A percentile compares a stretch with the other conserved stretches of the same genome.
These are phyloP conservation scores for Penicillium sp. DNA, from an alignment of 2,329 filamentous ascomycete genomes.

Conservation along the genomic window DNA sequence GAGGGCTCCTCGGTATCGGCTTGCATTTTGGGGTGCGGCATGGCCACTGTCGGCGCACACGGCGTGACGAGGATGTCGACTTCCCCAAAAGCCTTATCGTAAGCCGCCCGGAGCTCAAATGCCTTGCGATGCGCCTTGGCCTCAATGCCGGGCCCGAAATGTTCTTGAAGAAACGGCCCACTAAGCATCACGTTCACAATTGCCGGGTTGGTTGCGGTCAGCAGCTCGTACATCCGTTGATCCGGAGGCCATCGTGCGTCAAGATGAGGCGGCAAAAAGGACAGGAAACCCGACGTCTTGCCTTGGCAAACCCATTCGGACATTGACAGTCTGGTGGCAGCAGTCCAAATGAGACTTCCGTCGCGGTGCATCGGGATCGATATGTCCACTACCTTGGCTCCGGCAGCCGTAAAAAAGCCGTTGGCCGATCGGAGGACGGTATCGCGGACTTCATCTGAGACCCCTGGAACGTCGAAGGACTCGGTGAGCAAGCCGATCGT, in stretches of 20 bases:
- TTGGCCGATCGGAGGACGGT: not conserved
- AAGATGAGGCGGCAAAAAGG: conserved; percentile 32
- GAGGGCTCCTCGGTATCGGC: conserved; percentile 6
- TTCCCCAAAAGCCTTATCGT: conserved; percentile 45
- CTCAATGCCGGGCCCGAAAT: conserved; percentile 30
- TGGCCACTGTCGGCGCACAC: conserved; percentile 47
- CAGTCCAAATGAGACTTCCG: conserved; percentile 50
- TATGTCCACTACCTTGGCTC: not conserved
- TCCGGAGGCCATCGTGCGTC: conserved; percentile 12
- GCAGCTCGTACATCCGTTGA: not conserved
- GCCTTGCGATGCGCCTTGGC: conserved; percentile 50
- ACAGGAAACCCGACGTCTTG: conserved; percentile 32
- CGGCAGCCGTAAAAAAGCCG: not conserved
- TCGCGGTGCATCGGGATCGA: conserved; percentile 46
- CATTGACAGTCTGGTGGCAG: conserved; percentile 35
- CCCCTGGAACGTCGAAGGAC: not conserved
- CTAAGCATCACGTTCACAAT: not conserved
- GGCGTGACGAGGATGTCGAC: conserved; percentile 53
- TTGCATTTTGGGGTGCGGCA: conserved; percentile 39
- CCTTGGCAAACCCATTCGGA: conserved; percentile 30
- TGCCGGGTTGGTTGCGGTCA: not conserved
- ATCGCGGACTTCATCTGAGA: not conserved
- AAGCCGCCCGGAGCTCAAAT: conserved; percentile 48
- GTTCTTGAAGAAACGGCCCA: conserved; percentile 30
- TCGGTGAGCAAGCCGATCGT: not conserved